A percentile compares a stretch with the other conserved stretches of the same genome.
These are phyloP conservation scores for Gryganskiella cystojenkinii DNA, from an alignment of 192 early-diverging fungal species.

Conservation along the genomic window DNA sequence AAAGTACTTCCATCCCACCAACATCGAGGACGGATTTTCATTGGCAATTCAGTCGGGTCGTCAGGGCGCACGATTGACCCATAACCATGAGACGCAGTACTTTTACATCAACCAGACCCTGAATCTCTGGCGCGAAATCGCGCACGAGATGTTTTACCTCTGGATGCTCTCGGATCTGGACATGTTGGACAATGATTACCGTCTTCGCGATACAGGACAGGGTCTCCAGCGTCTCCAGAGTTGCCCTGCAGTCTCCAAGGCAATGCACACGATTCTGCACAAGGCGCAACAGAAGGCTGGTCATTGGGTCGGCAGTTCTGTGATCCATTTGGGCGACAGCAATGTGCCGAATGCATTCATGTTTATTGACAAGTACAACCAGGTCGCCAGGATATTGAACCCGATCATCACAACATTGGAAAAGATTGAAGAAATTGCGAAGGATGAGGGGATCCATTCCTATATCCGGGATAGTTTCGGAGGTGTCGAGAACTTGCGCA, in stretches of 20 bases:
- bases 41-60: conserved; percentile 87
- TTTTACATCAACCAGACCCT: conserved; percentile 85
- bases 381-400: conserved; percentile 95
- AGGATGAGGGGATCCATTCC: conserved; percentile 65
- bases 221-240: conserved; percentile 95
- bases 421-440: conserved; percentile 71
- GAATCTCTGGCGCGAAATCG: conserved; percentile 94
- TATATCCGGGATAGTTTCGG: conserved; percentile 82
- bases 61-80: conserved; percentile 89
- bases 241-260: conserved; percentile 83
- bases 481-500: conserved; percentile 67
- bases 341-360: conserved; percentile 98
- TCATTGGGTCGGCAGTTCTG: conserved; percentile 93
- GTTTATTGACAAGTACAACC: conserved; percentile 99
- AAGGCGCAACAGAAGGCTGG: conserved; percentile 86
- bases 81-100: conserved; percentile 94
- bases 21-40: conserved; percentile 69
- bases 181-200: conserved; percentile 85
- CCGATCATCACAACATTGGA: conserved; percentile 85
- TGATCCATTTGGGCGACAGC: conserved; percentile 97
- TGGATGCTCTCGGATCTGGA: conserved; percentile 94
- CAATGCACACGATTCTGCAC: conserved; percentile 92
- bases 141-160: conserved; percentile 97
- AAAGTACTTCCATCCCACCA: conserved; percentile 73
- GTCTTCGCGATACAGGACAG: conserved; percentile 96